These are phyloP conservation scores for Hypoxylon cercidicola DNA, from an alignment of 495 filamentous ascomycete species.

Conservation along the genomic window DNA sequence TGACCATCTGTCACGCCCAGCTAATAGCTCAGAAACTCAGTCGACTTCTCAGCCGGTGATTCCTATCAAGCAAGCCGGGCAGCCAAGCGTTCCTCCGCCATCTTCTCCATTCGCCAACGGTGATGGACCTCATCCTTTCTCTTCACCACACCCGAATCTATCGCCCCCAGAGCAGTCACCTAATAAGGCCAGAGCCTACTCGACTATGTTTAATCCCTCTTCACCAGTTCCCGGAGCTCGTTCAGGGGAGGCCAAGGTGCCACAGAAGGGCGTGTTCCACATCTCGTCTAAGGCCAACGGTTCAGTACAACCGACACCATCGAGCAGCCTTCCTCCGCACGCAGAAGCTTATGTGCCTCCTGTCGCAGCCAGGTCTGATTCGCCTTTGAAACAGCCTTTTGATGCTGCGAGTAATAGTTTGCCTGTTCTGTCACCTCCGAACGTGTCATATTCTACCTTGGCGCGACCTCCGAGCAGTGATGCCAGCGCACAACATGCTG, in stretches of 20 bases:
- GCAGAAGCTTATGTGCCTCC: constrained; percentile 31
- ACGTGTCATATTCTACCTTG: constrained; percentile 26
- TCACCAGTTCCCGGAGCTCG: constrained; percentile 31
- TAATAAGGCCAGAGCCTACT: constrained; percentile 54
- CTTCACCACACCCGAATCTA: constrained; percentile 56
- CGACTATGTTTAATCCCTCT: constrained; percentile 50
- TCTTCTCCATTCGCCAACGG: constrained; percentile 43
- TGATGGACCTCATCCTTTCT: constrained; percentile 51
- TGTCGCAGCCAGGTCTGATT: constrained; percentile 34
- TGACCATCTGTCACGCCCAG: constrained; percentile 21
- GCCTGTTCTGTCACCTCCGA: constrained; percentile 34
- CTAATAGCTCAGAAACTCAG: constrained; percentile 24
- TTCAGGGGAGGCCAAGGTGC: constrained; percentile 33
- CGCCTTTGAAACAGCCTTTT: constrained; percentile 41
- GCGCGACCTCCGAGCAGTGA: constrained; percentile 32
- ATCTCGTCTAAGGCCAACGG: constrained; percentile 39
- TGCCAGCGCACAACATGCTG: constrained; percentile 14
- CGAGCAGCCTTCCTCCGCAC: constrained; percentile 40
- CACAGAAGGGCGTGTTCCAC: constrained; percentile 45
- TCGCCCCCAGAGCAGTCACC: constrained; percentile 53
- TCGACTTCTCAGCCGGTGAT: constrained; percentile 19
- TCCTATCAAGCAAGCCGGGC: constrained; percentile 42
- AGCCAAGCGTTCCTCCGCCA: constrained; percentile 29
- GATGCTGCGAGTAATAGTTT: constrained; percentile 37
- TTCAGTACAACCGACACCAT: constrained; percentile 39